Conservation (phyloP, 805 yeast species). For the Candida sphagnicola region DNA sequence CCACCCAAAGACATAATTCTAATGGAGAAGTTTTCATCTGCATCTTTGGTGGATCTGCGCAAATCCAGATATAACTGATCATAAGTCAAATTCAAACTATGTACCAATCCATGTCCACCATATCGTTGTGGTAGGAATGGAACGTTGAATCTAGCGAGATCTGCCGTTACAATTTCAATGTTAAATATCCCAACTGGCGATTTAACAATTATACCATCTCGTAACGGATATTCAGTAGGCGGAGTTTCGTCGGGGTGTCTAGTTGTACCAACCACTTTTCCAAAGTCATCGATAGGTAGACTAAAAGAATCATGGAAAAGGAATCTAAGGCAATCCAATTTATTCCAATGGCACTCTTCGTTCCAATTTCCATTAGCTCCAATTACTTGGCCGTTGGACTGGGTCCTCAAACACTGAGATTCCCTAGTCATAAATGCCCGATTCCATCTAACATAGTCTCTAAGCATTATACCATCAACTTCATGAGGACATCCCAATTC, state of each 20-base stretch:
- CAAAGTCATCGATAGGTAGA: constrained; percentile 57
- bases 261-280: constrained; percentile 31
- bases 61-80: constrained; percentile 30
- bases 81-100: constrained; percentile 46
- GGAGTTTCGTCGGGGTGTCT: constrained; percentile 14
- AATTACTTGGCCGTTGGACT: constrained; percentile 38
- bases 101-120: constrained; percentile 61
- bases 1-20: constrained; percentile 60
- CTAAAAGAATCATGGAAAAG: constrained; percentile 78
- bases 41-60: constrained; percentile 13
- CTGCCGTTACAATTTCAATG: constrained; percentile 62
- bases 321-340: constrained; percentile 73
- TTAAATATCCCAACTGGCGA: constrained; percentile 69
- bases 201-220: constrained; percentile 31
- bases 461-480: constrained; percentile 81
- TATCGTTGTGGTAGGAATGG: constrained; percentile 56
- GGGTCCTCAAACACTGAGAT: constrained; percentile 49
- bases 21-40: constrained; percentile 39
- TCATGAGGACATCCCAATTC: constrained; percentile 90
- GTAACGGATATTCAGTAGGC: constrained; percentile 5
- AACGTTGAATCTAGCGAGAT: constrained; percentile 51
- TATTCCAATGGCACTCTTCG: constrained; percentile 85
- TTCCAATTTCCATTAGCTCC: constrained; percentile 36
- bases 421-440: constrained; percentile 79
- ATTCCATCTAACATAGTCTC: constrained; percentile 79